phyloP scores from a whole-genome alignment of 495 filamentous ascomycete species.

The Xylaria flabelliformis region DNA sequence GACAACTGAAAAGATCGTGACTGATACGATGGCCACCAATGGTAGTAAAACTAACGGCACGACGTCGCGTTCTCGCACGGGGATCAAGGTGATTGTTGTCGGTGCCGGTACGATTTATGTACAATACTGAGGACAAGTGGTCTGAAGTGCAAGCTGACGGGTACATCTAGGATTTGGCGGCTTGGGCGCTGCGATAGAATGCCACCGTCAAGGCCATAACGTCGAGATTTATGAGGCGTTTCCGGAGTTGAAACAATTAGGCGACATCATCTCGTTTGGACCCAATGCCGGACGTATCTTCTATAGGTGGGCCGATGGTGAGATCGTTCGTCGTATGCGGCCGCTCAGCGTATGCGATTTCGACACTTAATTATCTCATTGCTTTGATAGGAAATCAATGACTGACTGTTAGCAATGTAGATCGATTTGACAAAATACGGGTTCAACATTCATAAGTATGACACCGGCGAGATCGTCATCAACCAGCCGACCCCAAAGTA shows the following conservation, averaged over 20 bases:
- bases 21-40: conserved; percentile 31
- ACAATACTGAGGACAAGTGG: neutral
- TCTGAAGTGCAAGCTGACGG: conserved; percentile 4
- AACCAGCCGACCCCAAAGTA: conserved; percentile 56
- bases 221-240: conserved; percentile 66
- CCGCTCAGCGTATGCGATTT: conserved; percentile 45
- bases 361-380: neutral
- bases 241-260: conserved; percentile 62
- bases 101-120: conserved; percentile 48
- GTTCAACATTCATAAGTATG: conserved; percentile 67
- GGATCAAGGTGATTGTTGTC: conserved; percentile 63
- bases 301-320: conserved; percentile 56
- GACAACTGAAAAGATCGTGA: neutral
- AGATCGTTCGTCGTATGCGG: conserved; percentile 54
- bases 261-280: conserved; percentile 70
- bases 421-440: conserved; percentile 60
- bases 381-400: neutral
- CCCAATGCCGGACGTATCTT: conserved; percentile 65
- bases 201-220: conserved; percentile 64
- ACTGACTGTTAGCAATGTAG: neutral
- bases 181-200: conserved; percentile 66
- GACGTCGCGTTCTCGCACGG: conserved; percentile 45
- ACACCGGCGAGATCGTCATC: conserved; percentile 65
- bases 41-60: conserved; percentile 24
- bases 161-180: conserved; percentile 58